Percentiles rank a stretch among this genome's conserved stretches.
Evolutionary conservation across 345 rosid species (phyloP).

Genomic region (Dipteronia dyeriana): DNA sequence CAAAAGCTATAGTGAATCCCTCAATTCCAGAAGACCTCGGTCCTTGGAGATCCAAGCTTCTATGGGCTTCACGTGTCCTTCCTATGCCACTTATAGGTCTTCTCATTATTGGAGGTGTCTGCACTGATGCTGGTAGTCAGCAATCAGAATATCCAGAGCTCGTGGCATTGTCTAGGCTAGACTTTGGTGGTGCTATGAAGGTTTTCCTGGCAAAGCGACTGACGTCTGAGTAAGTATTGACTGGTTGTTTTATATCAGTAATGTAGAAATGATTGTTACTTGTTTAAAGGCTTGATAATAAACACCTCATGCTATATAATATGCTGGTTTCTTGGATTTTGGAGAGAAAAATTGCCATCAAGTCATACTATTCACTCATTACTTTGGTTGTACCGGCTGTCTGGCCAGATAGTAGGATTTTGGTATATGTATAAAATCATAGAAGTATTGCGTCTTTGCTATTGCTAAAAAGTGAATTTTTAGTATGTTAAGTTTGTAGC

Average conservation of each 20-base stretch:
- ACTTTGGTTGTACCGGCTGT: neutral
- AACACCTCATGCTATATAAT: neutral
- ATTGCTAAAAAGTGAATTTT: neutral
- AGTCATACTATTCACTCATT: neutral
- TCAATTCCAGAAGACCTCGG: constrained; percentile 64
- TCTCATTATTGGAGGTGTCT: constrained; percentile 71
- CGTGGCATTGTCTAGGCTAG: constrained; percentile 83
- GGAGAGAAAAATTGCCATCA: neutral
- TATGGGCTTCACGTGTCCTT: constrained; percentile 90
- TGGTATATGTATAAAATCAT: neutral
- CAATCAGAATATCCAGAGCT: constrained; percentile 73
- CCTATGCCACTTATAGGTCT: constrained; percentile 99
- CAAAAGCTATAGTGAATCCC: constrained; percentile 75
- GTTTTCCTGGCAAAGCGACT: constrained; percentile 82
- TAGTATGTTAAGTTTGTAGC: neutral
- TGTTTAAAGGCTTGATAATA: neutral
- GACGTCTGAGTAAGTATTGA: constrained; percentile 75
- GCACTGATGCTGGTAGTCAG: constrained; percentile 60
- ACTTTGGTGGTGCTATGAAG: constrained; percentile 88
- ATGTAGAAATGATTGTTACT: neutral
- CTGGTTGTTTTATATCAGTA: neutral
- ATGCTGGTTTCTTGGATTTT: neutral
- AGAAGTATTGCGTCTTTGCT: neutral
- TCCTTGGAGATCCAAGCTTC: constrained; percentile 88
- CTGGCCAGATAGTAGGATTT: neutral